A percentile compares a stretch with the other conserved stretches of the same genome.
Evolutionary conservation across 2,329 filamentous ascomycete species (phyloP).

Genomic region (Cercospora berteroae): DNA sequence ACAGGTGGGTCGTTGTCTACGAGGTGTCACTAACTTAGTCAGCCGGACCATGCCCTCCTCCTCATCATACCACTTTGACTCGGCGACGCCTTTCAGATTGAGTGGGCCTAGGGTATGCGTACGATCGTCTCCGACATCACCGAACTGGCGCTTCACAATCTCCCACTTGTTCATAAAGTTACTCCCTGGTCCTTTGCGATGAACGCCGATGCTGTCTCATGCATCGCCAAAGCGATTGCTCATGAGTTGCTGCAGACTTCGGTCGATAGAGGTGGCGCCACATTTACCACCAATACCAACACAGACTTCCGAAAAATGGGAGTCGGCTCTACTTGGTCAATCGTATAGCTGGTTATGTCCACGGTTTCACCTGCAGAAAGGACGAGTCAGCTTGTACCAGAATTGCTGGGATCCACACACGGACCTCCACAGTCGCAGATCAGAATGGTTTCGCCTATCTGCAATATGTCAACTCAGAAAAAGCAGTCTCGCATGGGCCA

Average conservation of each 20-base stretch:
- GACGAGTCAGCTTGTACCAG: not conserved
- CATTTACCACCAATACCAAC: constrained; percentile 21
- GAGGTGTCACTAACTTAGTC: not conserved
- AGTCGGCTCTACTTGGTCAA: constrained; percentile 12
- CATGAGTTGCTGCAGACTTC: constrained; percentile 21
- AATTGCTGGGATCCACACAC: not conserved
- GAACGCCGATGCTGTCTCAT: constrained; percentile 12
- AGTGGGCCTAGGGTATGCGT: not conserved
- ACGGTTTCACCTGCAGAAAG: constrained; percentile 7
- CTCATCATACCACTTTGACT: constrained; percentile 10
- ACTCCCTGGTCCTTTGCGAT: constrained; percentile 16
- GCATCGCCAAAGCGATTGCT: constrained; percentile 15
- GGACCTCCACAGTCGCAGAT: constrained; percentile 23
- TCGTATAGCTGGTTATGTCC: constrained; percentile 21
- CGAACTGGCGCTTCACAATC: constrained; percentile 14
- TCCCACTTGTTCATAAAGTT: constrained; percentile 22
- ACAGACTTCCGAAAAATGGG: constrained; percentile 20
- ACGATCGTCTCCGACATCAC: constrained; percentile 3
- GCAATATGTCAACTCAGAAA: not conserved
- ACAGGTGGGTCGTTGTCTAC: not conserved
- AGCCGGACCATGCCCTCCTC: constrained; percentile 16
- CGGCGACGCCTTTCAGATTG: constrained; percentile 4
- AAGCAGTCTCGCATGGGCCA: not conserved
- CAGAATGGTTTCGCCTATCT: constrained; percentile 17
- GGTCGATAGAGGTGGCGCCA: constrained; percentile 21